Evolutionary conservation across 495 filamentous ascomycete species (phyloP).

Genomic region (Penicillium crystallinum): DNA sequence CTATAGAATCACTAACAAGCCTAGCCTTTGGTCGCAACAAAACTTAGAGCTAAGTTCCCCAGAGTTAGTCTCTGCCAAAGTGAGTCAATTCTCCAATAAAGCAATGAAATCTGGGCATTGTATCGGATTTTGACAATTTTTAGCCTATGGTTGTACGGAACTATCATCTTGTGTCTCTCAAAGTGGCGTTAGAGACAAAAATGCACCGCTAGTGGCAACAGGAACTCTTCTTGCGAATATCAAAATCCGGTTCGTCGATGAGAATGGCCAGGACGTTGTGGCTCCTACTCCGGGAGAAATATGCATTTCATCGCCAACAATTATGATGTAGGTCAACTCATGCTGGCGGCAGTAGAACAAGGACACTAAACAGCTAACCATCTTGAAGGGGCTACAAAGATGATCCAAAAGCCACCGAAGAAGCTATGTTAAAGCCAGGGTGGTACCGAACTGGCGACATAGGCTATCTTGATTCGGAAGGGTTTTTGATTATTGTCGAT

Average conservation of each 20-base stretch:
- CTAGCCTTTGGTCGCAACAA: neutral
- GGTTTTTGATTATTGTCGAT: neutral
- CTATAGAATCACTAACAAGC: neutral
- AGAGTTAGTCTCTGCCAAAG: slow-evolving; percentile 6
- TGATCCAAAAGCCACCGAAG: no score
- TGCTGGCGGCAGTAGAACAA: no score
- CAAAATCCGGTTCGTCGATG: slow-evolving; percentile 9
- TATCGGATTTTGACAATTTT: no score
- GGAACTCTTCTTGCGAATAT: slow-evolving; percentile 10
- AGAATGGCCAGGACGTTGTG: slow-evolving; percentile 3
- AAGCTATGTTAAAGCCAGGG: no score
- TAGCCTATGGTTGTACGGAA: slow-evolving; percentile 10
- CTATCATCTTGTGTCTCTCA: slow-evolving; percentile 4
- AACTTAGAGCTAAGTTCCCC: slow-evolving; percentile 3
- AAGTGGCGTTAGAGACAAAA: slow-evolving; percentile 8
- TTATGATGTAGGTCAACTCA: slow-evolving; percentile 14
- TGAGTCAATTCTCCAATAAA: neutral
- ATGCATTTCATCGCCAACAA: slow-evolving; percentile 2
- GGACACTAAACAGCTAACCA: no score
- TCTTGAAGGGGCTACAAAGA: no score
- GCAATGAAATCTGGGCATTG: no score
- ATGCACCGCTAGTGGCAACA: slow-evolving; percentile 4
- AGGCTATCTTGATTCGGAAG: neutral
- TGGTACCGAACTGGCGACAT: neutral
- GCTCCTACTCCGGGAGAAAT: slow-evolving; percentile 8